Conservation (phyloP, 306 rosid genomes). For the Rosa lucieae region DNA sequence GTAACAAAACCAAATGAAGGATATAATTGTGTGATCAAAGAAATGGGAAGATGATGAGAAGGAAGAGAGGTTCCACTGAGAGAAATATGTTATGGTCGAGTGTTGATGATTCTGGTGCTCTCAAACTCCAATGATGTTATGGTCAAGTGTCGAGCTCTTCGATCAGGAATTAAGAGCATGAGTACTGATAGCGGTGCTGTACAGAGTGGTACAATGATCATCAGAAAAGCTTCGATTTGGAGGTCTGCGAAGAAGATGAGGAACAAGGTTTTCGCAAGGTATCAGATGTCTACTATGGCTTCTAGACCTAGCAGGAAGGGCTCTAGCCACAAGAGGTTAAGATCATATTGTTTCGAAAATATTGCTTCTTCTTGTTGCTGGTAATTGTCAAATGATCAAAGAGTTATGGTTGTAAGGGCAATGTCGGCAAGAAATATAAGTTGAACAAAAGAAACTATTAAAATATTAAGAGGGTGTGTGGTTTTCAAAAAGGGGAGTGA, state of each 20-base stretch:
- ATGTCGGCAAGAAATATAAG: too few relatives aligned
- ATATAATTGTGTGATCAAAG: too few relatives aligned
- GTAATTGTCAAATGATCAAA: background rate
- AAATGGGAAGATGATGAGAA: too few relatives aligned
- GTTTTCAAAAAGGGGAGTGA: too few relatives aligned
- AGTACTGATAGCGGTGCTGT: constrained; percentile 17
- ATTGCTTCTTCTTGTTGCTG: constrained; percentile 3
- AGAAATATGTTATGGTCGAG: too few relatives aligned
- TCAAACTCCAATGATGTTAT: constrained; percentile 17
- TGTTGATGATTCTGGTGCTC: constrained; percentile 23
- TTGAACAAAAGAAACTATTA: too few relatives aligned
- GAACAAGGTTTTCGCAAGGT: constrained; percentile 29
- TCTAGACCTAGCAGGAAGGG: constrained; percentile 89
- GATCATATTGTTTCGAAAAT: background rate
- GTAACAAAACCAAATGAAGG: too few relatives aligned
- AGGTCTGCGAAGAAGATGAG: background rate
- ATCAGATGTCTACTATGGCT: constrained; percentile 47
- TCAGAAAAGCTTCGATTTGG: background rate
- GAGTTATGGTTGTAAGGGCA: too few relatives aligned
- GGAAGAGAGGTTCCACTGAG: too few relatives aligned
- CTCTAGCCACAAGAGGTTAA: constrained; percentile 55
- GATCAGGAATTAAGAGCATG: constrained; percentile 23
- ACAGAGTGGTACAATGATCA: background rate
- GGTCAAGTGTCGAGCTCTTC: constrained; percentile 42
- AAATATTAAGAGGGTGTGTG: too few relatives aligned